Evolutionary conservation across 2,329 filamentous ascomycete genomes (phyloP).

Genomic region (Ploettnerulaceae sp.): DNA sequence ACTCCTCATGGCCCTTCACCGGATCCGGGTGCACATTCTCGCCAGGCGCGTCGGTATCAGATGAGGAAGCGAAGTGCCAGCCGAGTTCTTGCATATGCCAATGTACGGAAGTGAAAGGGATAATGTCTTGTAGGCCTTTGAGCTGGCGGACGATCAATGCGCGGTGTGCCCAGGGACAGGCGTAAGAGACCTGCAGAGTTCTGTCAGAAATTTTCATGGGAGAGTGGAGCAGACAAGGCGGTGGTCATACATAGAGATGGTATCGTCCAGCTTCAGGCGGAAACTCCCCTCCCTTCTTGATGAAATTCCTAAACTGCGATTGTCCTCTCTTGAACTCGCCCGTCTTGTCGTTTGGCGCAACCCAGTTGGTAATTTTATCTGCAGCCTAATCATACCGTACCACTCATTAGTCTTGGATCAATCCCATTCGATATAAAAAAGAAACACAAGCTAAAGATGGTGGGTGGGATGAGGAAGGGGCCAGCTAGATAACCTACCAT

Average conservation of each 20-base stretch:
- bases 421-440: no score
- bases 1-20: conserved; percentile 55
- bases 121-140: conserved; percentile 85
- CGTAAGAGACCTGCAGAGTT: conserved; percentile 42
- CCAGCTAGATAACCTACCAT: conserved; percentile 26
- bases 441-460: no score
- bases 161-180: conserved; percentile 71
- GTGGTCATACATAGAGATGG: conserved; percentile 80
- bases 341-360: conserved; percentile 66
- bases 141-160: conserved; percentile 82
- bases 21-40: conserved; percentile 61
- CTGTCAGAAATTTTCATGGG: conserved; percentile 62
- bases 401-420: conserved; percentile 14
- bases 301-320: conserved; percentile 71
- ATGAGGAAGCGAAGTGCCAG: conserved; percentile 58
- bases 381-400: conserved; percentile 12
- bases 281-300: conserved; percentile 59
- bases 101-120: conserved; percentile 44
- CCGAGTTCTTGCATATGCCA: conserved; percentile 65
- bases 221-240: conserved; percentile 78
- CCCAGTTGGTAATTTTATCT: conserved; percentile 75
- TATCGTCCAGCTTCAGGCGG: conserved; percentile 81
- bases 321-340: conserved; percentile 91
- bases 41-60: conserved; percentile 51
- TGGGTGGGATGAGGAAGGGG: background rate